Evolutionary conservation across 2,329 filamentous ascomycete genomes (phyloP), one percentile per base, ranked within the genome.

Genomic region (Alternaria viburni): DNA sequence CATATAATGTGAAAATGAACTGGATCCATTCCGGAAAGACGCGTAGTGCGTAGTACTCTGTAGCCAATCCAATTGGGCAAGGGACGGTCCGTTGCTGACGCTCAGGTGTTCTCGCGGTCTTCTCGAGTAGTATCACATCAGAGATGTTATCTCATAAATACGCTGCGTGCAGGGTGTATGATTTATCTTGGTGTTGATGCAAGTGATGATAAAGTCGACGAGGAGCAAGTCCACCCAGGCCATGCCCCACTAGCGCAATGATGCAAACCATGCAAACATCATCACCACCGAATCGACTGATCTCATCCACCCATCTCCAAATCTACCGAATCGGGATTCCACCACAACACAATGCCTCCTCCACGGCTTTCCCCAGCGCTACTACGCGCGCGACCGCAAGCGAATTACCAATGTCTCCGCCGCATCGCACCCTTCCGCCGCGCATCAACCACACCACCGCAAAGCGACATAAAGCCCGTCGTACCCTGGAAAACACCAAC

Each of bases 401-500:
- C 57, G 21, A 61, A 66, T 15, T 51, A 63, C 50, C 74, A 72
- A 70, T 73, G 64, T 50, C 64, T 77, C 12, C 72, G 70, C 26
- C 66, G 70, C 43, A 65, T 68, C 55, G 54, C 64, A 26, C 57
- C 66, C 15, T 30, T 69, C 46, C 72, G 74, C 55, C 65, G 66
- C 43, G 74, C 70, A 44, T 76, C 75, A 15, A 62, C 60, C 13
- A 59, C 19, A 75, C 70, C 57, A 57, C 64, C 19, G 30, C 54
- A 36, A 17, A 59, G 59, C 30, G 62, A 69, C 17, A 59, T 67
- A 9, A 67, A 69, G 57, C 72, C 76, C 26, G 73, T 74, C 26
- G 70, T 79, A 28, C 77, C 77, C 36, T 79, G 77, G 77, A 79
- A 79, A 64, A 79, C 77, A 59, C 77, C 77, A 11, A 77, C 76